Conservation (phyloP, 345 rosid species). For the Rhodamnia argentea region DNA sequence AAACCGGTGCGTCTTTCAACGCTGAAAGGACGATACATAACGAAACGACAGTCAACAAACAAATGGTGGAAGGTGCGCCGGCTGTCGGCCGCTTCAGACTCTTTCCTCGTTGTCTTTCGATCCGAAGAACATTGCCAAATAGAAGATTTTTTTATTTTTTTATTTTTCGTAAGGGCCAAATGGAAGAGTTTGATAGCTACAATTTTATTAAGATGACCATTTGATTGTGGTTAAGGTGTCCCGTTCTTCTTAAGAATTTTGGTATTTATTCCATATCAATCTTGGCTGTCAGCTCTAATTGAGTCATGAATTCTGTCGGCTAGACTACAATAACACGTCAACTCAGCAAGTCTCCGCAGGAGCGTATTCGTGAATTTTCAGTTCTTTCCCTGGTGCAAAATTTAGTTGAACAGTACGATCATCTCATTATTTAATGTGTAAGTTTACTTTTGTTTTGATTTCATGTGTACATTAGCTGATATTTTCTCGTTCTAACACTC, state of each 20-base stretch:
- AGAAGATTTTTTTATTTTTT: too few relatives aligned
- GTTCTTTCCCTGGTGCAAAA: not conserved
- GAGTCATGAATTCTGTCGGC: not conserved
- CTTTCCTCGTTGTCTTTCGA: not conserved
- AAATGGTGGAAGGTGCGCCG: not conserved
- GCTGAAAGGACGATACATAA: not conserved
- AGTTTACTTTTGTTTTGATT: not conserved
- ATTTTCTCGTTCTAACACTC: not conserved
- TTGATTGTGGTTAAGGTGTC: too few relatives aligned
- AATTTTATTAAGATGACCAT: too few relatives aligned
- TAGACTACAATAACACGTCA: not conserved
- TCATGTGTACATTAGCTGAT: not conserved
- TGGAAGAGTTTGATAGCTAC: not conserved
- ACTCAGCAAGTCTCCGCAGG: not conserved
- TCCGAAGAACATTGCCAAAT: not conserved
- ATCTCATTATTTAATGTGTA: not conserved
- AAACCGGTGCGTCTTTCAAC: not conserved
- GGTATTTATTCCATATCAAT: not conserved
- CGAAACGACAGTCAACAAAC: not conserved
- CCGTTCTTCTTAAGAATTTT: not conserved
- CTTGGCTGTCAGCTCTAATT: not conserved
- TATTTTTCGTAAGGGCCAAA: not conserved
- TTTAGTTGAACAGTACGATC: not conserved
- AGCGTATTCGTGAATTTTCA: not conserved
- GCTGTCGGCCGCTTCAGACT: not conserved